Conservation (phyloP, 495 filamentous ascomycete genomes). For the Aspergillus indologenus region DNA sequence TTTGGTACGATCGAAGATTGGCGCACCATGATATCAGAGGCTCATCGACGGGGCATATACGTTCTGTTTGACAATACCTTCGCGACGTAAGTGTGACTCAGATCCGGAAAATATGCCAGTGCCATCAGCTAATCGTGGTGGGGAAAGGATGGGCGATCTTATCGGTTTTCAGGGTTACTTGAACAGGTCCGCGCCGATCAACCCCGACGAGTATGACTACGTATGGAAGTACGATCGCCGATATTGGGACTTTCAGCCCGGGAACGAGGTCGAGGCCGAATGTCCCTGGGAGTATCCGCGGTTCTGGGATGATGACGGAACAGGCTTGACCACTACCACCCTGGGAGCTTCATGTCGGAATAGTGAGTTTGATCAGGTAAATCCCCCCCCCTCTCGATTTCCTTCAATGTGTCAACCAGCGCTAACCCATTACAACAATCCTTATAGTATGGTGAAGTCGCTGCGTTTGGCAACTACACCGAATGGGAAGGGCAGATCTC, state of each 20-base stretch:
- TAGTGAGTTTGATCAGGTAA: constrained; percentile 4
- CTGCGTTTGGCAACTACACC: constrained; percentile 62
- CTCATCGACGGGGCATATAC: constrained; percentile 63
- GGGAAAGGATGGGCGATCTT: constrained; percentile 55
- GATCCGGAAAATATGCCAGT: not conserved
- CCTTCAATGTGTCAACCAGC: not conserved
- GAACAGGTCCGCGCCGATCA: constrained; percentile 60
- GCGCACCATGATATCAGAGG: constrained; percentile 59
- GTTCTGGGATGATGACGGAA: constrained; percentile 64
- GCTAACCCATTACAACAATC: not conserved
- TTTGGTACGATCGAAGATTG: constrained; percentile 59
- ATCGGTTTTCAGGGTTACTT: constrained; percentile 64
- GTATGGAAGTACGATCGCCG: constrained; percentile 53
- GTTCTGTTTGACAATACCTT: constrained; percentile 69
- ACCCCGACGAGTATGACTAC: constrained; percentile 50
- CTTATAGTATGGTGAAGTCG: constrained; percentile 59
- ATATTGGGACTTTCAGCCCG: constrained; percentile 61
- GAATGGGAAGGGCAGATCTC: constrained; percentile 65
- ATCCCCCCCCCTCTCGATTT: not conserved
- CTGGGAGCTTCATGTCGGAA: constrained; percentile 4
- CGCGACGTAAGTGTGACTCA: constrained; percentile 50
- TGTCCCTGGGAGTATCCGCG: constrained; percentile 55
- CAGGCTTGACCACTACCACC: not conserved
- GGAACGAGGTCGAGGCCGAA: constrained; percentile 52
- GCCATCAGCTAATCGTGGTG: not conserved